Evolutionary conservation across 176 grass and related monocot species (phyloP).

Genomic region (Echinochloa phyllopogon): DNA sequence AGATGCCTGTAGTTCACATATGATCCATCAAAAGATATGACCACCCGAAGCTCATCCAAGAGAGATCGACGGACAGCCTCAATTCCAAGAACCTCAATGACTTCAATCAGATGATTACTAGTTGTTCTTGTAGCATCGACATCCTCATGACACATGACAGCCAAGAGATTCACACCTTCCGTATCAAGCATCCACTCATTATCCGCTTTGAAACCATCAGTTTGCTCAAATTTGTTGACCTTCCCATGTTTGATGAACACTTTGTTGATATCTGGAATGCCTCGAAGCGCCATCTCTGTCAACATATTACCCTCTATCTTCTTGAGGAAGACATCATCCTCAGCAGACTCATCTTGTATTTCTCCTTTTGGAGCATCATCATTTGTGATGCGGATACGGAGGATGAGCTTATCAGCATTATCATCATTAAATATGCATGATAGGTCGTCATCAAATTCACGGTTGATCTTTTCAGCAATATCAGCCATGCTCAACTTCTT

Average conservation of each 20-base stretch:
- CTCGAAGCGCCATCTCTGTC: slow-evolving; percentile 96
- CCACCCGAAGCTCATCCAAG: slow-evolving; percentile 88
- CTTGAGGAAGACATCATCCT: slow-evolving; percentile 94
- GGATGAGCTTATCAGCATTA: slow-evolving; percentile 99
- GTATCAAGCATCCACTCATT: slow-evolving; percentile 98
- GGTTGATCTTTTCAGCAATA: slow-evolving; percentile 97
- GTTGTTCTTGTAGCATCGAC: slow-evolving; percentile 95
- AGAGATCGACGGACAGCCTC: slow-evolving; percentile 89
- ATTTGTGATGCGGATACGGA: slow-evolving; percentile 92
- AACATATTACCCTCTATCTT: slow-evolving; percentile 97
- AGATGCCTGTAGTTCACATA: slow-evolving; percentile 96
- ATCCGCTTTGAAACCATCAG: slow-evolving; percentile 77
- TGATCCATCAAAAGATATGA: slow-evolving; percentile 98
- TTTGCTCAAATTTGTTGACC: slow-evolving; percentile 79
- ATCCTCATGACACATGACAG: slow-evolving; percentile 96
- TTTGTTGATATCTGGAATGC: slow-evolving; percentile 98
- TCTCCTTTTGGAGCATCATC: slow-evolving; percentile 97
- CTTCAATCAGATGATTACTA: slow-evolving; percentile 97
- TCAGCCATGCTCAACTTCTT: slow-evolving; percentile 99
- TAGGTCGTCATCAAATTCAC: slow-evolving; percentile 92
- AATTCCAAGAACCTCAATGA: slow-evolving; percentile 97
- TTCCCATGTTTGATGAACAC: slow-evolving; percentile 92
- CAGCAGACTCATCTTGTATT: slow-evolving; percentile 93
- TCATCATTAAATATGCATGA: slow-evolving; percentile 99
- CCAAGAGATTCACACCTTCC: slow-evolving; percentile 95